Base-by-base conservation (phyloP, 257 asterid genomes). In the Solanum sejunctum region DNA sequence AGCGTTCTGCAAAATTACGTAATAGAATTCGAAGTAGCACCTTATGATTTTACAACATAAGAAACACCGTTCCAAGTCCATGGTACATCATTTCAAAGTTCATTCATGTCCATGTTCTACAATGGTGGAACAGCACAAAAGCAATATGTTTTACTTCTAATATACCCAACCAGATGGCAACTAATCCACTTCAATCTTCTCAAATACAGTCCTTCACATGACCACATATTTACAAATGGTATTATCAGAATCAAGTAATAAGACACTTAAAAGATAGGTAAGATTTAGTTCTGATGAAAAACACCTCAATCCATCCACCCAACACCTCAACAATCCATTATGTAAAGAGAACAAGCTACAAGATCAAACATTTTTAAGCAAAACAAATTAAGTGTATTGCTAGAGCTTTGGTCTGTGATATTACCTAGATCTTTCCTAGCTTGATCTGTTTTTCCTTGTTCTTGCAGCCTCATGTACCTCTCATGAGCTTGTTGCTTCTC, bases 371-470 rank as follows among this genome's bases (percentile, higher is more conserved):
- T 49, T 4, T 75, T 5, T 23, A 49, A 21, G 15, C 45, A 52
- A 78, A 26, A 51, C 64, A 78, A 52, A 16, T 5, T 32, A 15
- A 52, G 82, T 28, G 12, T 18, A 78, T 28, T 26, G 28, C 28
- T 78, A 78, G 83, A 78, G 63, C 12, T n/a, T 78, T 26, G 26
- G 64, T 28, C 64, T 16, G 64, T 52, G 49, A 54, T 78, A 26
- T 78, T 88, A 96, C 99, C 99, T 89, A 96, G 89, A 89, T 96
- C 99, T 85, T 96, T 96, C 93, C 56, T 93, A 51, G 99, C 94
- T 87, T 93, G 98, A 1, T 96, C 99, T 3, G 99, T 96, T 91
- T 96, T 95, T 77, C 99, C 99, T 88, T 95, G 98, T 89, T 96
- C 99, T 90, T 95, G 99, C 88, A 96, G 92, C 97, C 85, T 92